Conservation (phyloP, 164 flowering plant species). For the Piper betle region DNA sequence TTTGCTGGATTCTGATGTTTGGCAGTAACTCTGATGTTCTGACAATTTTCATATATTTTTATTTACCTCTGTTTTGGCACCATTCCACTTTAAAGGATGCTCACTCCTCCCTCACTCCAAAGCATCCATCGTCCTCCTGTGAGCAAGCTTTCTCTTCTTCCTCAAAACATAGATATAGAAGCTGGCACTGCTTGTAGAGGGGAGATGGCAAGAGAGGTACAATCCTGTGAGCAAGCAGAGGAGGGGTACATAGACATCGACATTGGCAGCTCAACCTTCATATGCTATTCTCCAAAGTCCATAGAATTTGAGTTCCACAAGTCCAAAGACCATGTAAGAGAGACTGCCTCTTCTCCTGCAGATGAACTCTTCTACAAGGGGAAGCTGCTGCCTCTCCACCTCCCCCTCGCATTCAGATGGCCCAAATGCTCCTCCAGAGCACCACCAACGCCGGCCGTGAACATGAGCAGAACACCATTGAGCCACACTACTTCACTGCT, state of each 20-base stretch:
- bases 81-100: slow-evolving; percentile 26
- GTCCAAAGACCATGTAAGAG: slow-evolving; percentile 28
- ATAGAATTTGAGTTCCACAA: slow-evolving; percentile 85
- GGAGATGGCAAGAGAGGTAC: slow-evolving; percentile 5
- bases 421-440: slow-evolving; percentile 38
- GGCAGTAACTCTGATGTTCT: slow-evolving; percentile 16
- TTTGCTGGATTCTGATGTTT: slow-evolving; percentile 19
- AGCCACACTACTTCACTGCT: slow-evolving; percentile 9
- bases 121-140: background rate
- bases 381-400: slow-evolving; percentile 80
- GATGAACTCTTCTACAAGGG: slow-evolving; percentile 95
- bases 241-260: slow-evolving; percentile 91
- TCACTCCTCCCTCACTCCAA: slow-evolving; percentile 2
- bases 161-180: background rate
- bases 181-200: too few species aligned
- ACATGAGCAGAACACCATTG: slow-evolving; percentile 6
- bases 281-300: slow-evolving; percentile 18
- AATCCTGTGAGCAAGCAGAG: slow-evolving; percentile 28
- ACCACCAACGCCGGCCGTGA: slow-evolving; percentile 9
- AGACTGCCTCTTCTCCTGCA: slow-evolving; percentile 47
- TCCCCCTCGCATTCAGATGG: slow-evolving; percentile 73
- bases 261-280: slow-evolving; percentile 28
- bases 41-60: slow-evolving; percentile 9
- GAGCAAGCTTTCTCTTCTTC: background rate
- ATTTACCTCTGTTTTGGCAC: slow-evolving; percentile 15